A percentile compares a stretch with the other conserved stretches of the same genome.
Evolutionary conservation across 2,329 filamentous ascomycete species (phyloP).

Genomic region (Neospermospora avenae): DNA sequence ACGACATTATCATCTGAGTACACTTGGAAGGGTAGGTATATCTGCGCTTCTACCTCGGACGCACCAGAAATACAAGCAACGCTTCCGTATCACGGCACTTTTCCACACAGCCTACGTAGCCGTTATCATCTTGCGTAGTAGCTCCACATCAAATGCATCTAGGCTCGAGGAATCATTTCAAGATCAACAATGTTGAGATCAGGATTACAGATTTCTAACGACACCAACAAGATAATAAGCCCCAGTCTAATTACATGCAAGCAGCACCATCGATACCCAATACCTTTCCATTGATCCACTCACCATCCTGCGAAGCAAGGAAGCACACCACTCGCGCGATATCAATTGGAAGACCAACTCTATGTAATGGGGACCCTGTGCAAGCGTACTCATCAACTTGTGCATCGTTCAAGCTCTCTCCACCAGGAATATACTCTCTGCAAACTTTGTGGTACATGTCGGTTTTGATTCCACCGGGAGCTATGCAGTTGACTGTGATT

Average conservation of each 20-base stretch:
- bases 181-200: no score
- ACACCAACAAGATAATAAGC: neutral
- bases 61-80: no score
- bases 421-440: conserved; percentile 59
- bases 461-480: conserved; percentile 65
- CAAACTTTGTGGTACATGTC: conserved; percentile 67
- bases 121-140: no score
- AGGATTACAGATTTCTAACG: neutral
- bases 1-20: no score
- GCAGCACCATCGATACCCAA: conserved; percentile 19
- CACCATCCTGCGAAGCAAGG: conserved; percentile 20
- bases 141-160: no score
- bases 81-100: no score
- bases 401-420: conserved; percentile 53
- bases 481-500: conserved; percentile 67
- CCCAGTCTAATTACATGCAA: conserved; percentile 13
- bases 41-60: no score
- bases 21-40: no score
- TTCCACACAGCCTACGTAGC: no score
- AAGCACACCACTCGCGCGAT: conserved; percentile 42
- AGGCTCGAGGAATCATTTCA: no score
- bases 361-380: conserved; percentile 61
- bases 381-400: conserved; percentile 60
- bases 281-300: conserved; percentile 23
- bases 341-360: conserved; percentile 65